phyloP scores from a whole-genome alignment of 768 basidiomycete species.

The Mycena olivaceomarginata region DNA sequence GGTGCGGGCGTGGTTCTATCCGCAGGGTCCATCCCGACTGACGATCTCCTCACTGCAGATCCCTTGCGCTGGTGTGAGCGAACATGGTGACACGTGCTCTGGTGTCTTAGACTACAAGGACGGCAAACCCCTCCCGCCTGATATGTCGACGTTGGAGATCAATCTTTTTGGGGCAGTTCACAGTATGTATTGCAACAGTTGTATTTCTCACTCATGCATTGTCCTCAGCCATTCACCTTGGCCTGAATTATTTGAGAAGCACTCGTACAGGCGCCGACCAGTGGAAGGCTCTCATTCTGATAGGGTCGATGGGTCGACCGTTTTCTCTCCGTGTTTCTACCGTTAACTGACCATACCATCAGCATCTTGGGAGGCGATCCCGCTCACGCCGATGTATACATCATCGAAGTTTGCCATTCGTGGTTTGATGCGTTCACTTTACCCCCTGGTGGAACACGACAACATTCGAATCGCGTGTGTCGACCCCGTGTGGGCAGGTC shows the following conservation, averaged over 20 bases:
- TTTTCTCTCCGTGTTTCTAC: not conserved
- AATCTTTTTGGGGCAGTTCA: slow-evolving; percentile 70
- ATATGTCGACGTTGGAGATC: slow-evolving; percentile 66
- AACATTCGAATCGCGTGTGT: slow-evolving; percentile 68
- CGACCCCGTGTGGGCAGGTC: slow-evolving; percentile 74
- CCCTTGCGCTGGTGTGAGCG: slow-evolving; percentile 70
- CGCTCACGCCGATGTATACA: slow-evolving; percentile 65
- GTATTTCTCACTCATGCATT: not conserved
- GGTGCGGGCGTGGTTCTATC: slow-evolving; percentile 49
- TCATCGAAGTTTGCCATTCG: slow-evolving; percentile 74
- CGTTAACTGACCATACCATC: slow-evolving; percentile 10
- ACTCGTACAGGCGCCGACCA: slow-evolving; percentile 56
- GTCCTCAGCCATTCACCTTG: slow-evolving; percentile 68
- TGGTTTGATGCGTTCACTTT: slow-evolving; percentile 71
- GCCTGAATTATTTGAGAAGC: slow-evolving; percentile 68
- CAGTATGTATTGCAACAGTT: slow-evolving; percentile 53
- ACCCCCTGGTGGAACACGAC: slow-evolving; percentile 55
- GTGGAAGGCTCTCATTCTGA: slow-evolving; percentile 71
- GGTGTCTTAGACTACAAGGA: slow-evolving; percentile 53
- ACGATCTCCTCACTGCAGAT: slow-evolving; percentile 51
- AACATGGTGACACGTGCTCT: slow-evolving; percentile 53
- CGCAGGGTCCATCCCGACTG: not conserved
- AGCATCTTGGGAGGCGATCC: slow-evolving; percentile 72
- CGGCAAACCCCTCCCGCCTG: slow-evolving; percentile 67
- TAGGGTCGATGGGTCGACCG: slow-evolving; percentile 72